Evolutionary conservation across 2,329 filamentous ascomycete genomes (phyloP).

Genomic region (Leptographium wingfieldii): DNA sequence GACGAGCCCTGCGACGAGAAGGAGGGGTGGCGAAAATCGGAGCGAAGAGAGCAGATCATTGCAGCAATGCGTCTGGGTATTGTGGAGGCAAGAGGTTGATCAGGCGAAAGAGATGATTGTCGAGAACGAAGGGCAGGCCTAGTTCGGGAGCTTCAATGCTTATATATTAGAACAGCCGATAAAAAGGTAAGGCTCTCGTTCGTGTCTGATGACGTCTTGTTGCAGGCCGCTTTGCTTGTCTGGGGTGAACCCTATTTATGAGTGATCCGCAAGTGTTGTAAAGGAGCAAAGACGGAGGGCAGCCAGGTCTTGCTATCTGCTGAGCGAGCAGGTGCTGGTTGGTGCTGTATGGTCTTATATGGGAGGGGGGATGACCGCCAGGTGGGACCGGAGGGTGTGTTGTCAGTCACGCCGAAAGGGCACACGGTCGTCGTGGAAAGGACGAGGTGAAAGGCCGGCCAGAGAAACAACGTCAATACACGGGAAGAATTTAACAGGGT

Average conservation of each 20-base stretch:
- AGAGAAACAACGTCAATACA: neutral
- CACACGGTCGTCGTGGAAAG: neutral
- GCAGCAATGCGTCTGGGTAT: neutral
- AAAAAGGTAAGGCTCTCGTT: neutral
- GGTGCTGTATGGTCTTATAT: neutral
- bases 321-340: neutral
- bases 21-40: neutral
- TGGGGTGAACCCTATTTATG: neutral
- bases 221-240: neutral
- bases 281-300: too few relatives aligned
- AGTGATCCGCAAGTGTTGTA: too few relatives aligned
- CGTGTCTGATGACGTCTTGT: neutral
- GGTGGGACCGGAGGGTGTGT: neutral
- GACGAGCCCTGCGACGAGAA: conserved; percentile 7
- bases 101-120: neutral
- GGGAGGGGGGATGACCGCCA: neutral
- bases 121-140: neutral
- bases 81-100: neutral
- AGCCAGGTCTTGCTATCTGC: neutral
- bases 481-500: neutral
- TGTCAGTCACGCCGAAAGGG: neutral
- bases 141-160: too few relatives aligned
- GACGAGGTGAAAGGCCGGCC: neutral
- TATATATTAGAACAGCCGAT: neutral
- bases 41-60: neutral